phyloP scores from a whole-genome alignment of 2,329 filamentous ascomycete species.

The Paecilomyces formosus region DNA sequence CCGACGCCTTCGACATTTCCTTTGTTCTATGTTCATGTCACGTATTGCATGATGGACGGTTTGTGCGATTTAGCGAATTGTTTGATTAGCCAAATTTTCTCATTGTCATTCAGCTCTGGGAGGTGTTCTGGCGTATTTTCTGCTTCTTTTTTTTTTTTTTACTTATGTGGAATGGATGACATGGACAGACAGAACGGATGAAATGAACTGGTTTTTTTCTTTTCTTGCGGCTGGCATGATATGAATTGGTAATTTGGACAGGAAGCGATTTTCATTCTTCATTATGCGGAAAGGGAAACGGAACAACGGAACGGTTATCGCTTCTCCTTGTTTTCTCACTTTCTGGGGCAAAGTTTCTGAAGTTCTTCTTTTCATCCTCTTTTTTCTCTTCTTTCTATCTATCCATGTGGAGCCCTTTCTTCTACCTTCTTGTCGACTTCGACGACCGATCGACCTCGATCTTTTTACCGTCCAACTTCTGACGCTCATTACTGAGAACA shows the following conservation, averaged over 20 bases:
- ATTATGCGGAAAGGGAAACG: neutral
- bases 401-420: conserved; percentile 5
- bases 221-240: conserved; percentile 4
- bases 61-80: conserved; percentile 5
- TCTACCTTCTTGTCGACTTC: conserved; percentile 8
- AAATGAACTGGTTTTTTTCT: conserved; percentile 1
- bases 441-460: neutral
- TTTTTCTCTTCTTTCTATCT: conserved; percentile 15
- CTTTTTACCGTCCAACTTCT: neutral
- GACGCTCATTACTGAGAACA: neutral
- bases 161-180: neutral
- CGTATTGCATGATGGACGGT: neutral
- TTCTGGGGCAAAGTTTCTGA: conserved; percentile 31
- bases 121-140: neutral
- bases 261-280: conserved; percentile 6
- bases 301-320: conserved; percentile 5
- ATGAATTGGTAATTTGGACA: conserved; percentile 9
- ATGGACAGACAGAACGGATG: conserved; percentile 1
- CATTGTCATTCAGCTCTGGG: neutral
- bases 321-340: conserved; percentile 16
- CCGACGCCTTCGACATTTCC: conserved; percentile 10
- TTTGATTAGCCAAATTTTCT: conserved; percentile 3
- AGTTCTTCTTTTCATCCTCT: conserved; percentile 22
- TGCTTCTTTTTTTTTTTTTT: neutral
- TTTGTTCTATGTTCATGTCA: conserved; percentile 13